A percentile compares a stretch with the other conserved stretches of the same genome.
These are phyloP conservation scores for Ceratocystis colombiana DNA, from an alignment of 2,329 filamentous ascomycete species.

Conservation along the genomic window DNA sequence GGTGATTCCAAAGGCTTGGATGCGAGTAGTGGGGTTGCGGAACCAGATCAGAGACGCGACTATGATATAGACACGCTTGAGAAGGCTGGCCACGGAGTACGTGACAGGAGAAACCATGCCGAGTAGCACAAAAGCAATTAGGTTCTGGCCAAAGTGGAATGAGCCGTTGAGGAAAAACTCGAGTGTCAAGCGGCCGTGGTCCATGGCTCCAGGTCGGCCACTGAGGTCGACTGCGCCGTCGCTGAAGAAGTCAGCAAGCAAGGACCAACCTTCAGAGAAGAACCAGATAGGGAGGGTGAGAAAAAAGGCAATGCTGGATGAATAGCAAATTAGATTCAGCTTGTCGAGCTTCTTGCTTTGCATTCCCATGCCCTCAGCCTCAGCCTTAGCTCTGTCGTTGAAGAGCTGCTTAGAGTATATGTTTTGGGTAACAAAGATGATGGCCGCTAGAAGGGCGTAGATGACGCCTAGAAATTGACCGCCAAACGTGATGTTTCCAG, in stretches of 20 bases:
- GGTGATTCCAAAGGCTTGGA: conserved; percentile 75
- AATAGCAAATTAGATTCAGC: conserved; percentile 91
- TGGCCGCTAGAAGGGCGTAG: conserved; percentile 77
- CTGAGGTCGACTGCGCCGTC: conserved; percentile 64
- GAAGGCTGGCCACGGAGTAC: conserved; percentile 88
- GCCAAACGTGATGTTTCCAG: conserved; percentile 63
- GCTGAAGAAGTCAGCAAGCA: conserved; percentile 66
- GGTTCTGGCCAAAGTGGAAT: conserved; percentile 94
- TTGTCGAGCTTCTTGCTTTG: conserved; percentile 81
- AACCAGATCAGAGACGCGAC: conserved; percentile 95
- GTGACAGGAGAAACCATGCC: conserved; percentile 94
- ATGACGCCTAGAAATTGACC: conserved; percentile 85
- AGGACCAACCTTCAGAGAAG: conserved; percentile 70
- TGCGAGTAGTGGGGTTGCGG: conserved; percentile 69
- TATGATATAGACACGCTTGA: conserved; percentile 97
- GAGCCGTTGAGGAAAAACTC: conserved; percentile 96
- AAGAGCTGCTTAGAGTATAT: conserved; percentile 98
- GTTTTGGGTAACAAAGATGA: conserved; percentile 96
- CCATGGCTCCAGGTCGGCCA: conserved; percentile 54
- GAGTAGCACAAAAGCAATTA: conserved; percentile 83
- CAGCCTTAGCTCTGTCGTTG: conserved; percentile 80
- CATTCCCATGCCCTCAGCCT: conserved; percentile 55
- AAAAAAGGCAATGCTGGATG: conserved; percentile 83
- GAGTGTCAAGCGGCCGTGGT: conserved; percentile 61
- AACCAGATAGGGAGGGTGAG: conserved; percentile 88